phyloP scores from a whole-genome alignment of 208 protist genomes.

The Trypanosomatidae sp. region DNA sequence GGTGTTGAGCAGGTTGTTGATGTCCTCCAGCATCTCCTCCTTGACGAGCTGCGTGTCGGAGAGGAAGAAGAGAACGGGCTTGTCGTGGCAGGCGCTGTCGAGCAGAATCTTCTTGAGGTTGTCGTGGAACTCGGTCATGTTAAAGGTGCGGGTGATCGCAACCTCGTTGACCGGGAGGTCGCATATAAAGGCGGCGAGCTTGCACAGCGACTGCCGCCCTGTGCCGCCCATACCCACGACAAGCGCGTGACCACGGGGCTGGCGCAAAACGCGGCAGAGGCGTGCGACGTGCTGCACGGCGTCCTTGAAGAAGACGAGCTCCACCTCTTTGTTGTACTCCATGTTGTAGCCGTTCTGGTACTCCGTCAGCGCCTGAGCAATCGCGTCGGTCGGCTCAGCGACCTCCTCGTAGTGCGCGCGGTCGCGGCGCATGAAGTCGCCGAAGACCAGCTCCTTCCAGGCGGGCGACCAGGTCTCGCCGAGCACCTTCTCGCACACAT shows the following conservation, averaged over 20 bases:
- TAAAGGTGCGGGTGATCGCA: constrained; percentile 91
- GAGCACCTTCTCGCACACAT: constrained; percentile 59
- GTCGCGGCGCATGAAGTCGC: constrained; percentile 94
- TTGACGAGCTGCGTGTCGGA: constrained; percentile 96
- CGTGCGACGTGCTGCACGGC: constrained; percentile 95
- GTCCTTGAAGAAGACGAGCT: constrained; percentile 98
- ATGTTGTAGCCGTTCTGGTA: constrained; percentile 95
- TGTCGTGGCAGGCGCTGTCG: constrained; percentile 82
- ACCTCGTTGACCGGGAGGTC: constrained; percentile 90
- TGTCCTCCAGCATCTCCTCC: constrained; percentile 97
- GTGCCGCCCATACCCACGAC: constrained; percentile 98
- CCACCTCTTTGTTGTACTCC: constrained; percentile 84
- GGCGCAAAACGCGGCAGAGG: constrained; percentile 95
- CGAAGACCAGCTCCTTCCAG: constrained; percentile 81
- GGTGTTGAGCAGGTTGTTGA: constrained; percentile 98
- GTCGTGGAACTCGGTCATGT: constrained; percentile 94
- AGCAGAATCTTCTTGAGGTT: constrained; percentile 91
- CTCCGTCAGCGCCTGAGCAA: constrained; percentile 67
- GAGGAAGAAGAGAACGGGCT: constrained; percentile 94
- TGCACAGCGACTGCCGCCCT: constrained; percentile 95
- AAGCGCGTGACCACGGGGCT: constrained; percentile 96
- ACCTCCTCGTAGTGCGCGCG: constrained; percentile 81
- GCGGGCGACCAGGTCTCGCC: constrained; percentile 57
- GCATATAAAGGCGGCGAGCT: constrained; percentile 94
- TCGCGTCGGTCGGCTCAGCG: constrained; percentile 32